These are phyloP conservation scores for Begonia fuchsioides DNA, from an alignment of 306 rosid species.

Conservation along the genomic window DNA sequence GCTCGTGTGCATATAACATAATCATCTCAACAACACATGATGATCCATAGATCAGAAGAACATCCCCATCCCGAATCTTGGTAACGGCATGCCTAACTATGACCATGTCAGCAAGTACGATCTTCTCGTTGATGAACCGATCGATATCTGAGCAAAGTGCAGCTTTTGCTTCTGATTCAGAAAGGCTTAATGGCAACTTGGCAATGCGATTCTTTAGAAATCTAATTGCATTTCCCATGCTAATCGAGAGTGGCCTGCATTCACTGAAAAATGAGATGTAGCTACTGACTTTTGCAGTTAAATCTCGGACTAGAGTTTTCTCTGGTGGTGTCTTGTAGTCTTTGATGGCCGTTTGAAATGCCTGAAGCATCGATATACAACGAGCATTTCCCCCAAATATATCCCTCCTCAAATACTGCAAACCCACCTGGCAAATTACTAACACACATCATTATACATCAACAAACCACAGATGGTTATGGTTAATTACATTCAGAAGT, in stretches of 20 bases:
- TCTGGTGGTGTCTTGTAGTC: constrained; percentile 64
- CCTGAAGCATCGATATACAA: constrained; percentile 72
- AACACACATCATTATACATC: background rate
- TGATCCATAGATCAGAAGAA: constrained; percentile 66
- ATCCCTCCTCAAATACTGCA: constrained; percentile 54
- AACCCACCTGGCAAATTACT: constrained; percentile 51
- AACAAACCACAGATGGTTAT: too few species aligned
- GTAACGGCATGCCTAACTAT: constrained; percentile 57
- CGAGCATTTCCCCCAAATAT: constrained; percentile 71
- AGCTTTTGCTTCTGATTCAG: constrained; percentile 66
- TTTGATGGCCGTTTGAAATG: constrained; percentile 54
- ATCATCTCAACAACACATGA: constrained; percentile 73
- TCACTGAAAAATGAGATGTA: constrained; percentile 62
- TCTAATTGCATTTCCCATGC: constrained; percentile 98
- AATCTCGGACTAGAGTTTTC: constrained; percentile 50
- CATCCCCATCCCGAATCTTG: constrained; percentile 75
- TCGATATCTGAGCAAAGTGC: constrained; percentile 54
- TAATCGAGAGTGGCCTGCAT: constrained; percentile 77
- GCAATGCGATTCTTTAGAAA: constrained; percentile 51
- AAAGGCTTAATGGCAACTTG: constrained; percentile 35
- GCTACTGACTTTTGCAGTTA: constrained; percentile 60
- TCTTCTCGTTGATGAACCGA: constrained; percentile 60
- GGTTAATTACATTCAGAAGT: too few species aligned
- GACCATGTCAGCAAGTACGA: constrained; percentile 67
- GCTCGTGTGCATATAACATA: constrained; percentile 52